Conservation (phyloP, 257 asterid species). For the Solanum medicagineum region DNA sequence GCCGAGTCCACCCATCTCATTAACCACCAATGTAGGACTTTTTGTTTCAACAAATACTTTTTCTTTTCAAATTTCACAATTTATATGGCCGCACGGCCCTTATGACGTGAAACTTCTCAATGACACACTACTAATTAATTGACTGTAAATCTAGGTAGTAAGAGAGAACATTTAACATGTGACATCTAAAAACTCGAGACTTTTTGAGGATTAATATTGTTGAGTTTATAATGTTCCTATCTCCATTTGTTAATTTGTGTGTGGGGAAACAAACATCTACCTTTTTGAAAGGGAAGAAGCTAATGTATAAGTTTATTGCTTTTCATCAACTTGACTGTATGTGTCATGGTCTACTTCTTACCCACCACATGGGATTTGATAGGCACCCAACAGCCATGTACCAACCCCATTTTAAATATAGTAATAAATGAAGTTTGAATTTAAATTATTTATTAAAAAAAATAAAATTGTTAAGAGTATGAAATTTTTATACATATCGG, state of each 20-base stretch:
- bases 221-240: not conserved
- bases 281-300: not conserved
- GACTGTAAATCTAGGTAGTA: not conserved
- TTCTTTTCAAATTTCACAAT: not conserved
- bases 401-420: not conserved
- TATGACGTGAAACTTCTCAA: not conserved
- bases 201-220: not conserved
- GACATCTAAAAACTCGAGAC: not conserved
- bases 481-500: not conserved
- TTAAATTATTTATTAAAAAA: not conserved
- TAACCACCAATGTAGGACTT: too few relatives aligned
- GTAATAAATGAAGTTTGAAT: not conserved
- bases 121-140: not conserved
- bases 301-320: not conserved
- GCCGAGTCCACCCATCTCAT: too few relatives aligned
- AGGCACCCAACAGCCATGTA: not conserved
- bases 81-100: not conserved
- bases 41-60: too few relatives aligned
- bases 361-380: not conserved
- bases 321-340: not conserved
- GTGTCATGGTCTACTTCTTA: not conserved
- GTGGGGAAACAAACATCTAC: not conserved
- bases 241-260: not conserved
- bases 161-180: not conserved
- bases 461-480: not conserved